Base-by-base conservation (phyloP, 345 rosid species). In the Fremontodendron californicum region DNA sequence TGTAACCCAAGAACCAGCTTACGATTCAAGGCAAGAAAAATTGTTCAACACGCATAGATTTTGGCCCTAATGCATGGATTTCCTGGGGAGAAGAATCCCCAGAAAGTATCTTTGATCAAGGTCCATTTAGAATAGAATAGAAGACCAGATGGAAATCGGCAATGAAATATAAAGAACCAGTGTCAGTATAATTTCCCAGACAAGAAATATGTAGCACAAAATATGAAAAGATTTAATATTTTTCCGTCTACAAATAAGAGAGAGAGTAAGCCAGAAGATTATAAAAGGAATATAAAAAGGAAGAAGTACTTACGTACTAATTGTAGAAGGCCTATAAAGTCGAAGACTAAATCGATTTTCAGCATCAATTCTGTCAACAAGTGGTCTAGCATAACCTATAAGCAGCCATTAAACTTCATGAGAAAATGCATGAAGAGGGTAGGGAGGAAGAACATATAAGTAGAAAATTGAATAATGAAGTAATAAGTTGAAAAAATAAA, bases 281-380 rank as follows among this genome's bases (percentile, higher is more conserved):
- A 57, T 43, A 31, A 76, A 45, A 13, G 48, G 76, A 23, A 39
- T 10, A 23, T 23, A 37, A 8, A 45, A 0, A 60, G 42, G 73
- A 42, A 70, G 57, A 68, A 80, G 33, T 40, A 76, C 94, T 89
- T 86, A 95, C 99, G 98, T 95, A 89, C 93, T 93, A 79, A 71
- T 88, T 78, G 99, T 95, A 66, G 98, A 93, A 81, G 99, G 96
- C 73, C 99, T 90, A 84, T 95, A 95, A 71, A 95, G 96, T 61
- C 99, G 88, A 78, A 78, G 84, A 71, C 88, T 80, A 42, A 95
- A 94, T 55, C 80, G 82, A 57, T 92, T 93, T 79, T 89, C 89
- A 3, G 66, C 82, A 81, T 95, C 98, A 72, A 95, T 90, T 52
- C 82, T 87, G 79, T 95, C 99, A 80, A 95, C 94, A 52, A 95